These are phyloP conservation scores for Cutaneotrichosporon mucoides DNA, from an alignment of 1,284 basidiomycete species.

Conservation along the genomic window DNA sequence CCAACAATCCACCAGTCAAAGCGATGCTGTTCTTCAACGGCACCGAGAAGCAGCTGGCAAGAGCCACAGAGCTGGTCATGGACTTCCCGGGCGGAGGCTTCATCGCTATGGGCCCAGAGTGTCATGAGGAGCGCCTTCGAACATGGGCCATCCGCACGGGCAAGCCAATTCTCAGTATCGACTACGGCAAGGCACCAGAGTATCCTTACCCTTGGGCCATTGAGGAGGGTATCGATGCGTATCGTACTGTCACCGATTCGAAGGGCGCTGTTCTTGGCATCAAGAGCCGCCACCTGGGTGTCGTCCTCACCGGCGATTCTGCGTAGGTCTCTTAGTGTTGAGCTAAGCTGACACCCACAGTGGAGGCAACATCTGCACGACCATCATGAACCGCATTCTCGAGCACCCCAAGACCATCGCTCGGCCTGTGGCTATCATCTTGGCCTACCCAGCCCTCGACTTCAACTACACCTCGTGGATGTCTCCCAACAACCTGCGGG, in stretches of 20 bases:
- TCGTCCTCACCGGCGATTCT: constrained; percentile 82
- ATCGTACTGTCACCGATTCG: constrained; percentile 74
- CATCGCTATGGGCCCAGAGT: constrained; percentile 88
- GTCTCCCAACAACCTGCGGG: constrained; percentile 76
- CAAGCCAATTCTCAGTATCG: constrained; percentile 77
- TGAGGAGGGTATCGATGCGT: constrained; percentile 89
- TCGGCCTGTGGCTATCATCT: constrained; percentile 72
- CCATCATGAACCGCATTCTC: constrained; percentile 75
- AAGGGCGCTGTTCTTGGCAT: constrained; percentile 71
- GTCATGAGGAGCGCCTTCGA: constrained; percentile 90
- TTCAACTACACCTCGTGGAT: constrained; percentile 99
- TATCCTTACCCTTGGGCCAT: constrained; percentile 94
- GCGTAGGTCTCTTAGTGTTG: constrained; percentile 60
- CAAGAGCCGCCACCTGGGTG: constrained; percentile 65
- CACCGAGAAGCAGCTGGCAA: constrained; percentile 62
- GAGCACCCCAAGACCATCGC: constrained; percentile 59
- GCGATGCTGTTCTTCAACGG: constrained; percentile 80
- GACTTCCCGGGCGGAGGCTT: constrained; percentile 96
- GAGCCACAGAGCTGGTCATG: constrained; percentile 73
- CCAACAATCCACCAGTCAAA: constrained; percentile 65
- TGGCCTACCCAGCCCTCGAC: constrained; percentile 70
- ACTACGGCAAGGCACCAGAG: constrained; percentile 96
- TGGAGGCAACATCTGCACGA: constrained; percentile 77
- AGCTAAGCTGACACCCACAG: constrained; percentile 48
- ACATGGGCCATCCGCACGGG: constrained; percentile 77